phyloP scores from a whole-genome alignment of 495 filamentous ascomycete genomes.

The Arthonia radiata region DNA sequence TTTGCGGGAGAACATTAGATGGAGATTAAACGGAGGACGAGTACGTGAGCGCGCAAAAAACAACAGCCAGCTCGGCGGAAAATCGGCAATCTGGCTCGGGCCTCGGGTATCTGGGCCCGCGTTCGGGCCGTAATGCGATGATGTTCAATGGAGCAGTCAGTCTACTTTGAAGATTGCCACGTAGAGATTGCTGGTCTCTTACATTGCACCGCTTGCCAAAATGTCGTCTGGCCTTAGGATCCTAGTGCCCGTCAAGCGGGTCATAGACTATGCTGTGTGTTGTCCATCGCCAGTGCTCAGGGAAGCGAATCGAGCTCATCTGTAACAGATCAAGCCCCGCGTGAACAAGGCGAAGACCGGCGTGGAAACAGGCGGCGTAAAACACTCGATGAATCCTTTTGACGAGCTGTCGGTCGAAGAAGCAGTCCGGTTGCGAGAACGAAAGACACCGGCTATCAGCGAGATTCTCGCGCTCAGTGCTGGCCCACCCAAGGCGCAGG shows the following conservation, averaged over 20 bases:
- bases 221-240: conserved; percentile 39
- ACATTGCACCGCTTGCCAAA: too few relatives aligned
- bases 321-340: conserved; percentile 68
- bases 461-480: conserved; percentile 79
- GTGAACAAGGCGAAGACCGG: conserved; percentile 91
- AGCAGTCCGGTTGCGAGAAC: conserved; percentile 76
- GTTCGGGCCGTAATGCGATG: too few relatives aligned
- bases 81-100: too few relatives aligned
- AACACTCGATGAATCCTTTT: conserved; percentile 97
- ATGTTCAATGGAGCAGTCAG: too few relatives aligned
- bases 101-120: too few relatives aligned
- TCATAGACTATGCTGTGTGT: conserved; percentile 95
- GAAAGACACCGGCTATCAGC: conserved; percentile 36
- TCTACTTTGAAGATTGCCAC: too few relatives aligned
- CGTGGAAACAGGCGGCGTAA: conserved; percentile 75
- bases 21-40: too few relatives aligned
- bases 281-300: not conserved
- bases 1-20: too few relatives aligned
- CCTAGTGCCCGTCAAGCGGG: conserved; percentile 86
- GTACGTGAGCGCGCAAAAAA: too few relatives aligned
- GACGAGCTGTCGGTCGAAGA: conserved; percentile 96
- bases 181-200: too few relatives aligned
- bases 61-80: too few relatives aligned
- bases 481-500: conserved; percentile 63
- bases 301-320: conserved; percentile 1